Percentiles rank a stretch among this genome's conserved stretches.
phyloP scores from a whole-genome alignment of 1,284 basidiomycete genomes.

The Amylostereum areolatum region DNA sequence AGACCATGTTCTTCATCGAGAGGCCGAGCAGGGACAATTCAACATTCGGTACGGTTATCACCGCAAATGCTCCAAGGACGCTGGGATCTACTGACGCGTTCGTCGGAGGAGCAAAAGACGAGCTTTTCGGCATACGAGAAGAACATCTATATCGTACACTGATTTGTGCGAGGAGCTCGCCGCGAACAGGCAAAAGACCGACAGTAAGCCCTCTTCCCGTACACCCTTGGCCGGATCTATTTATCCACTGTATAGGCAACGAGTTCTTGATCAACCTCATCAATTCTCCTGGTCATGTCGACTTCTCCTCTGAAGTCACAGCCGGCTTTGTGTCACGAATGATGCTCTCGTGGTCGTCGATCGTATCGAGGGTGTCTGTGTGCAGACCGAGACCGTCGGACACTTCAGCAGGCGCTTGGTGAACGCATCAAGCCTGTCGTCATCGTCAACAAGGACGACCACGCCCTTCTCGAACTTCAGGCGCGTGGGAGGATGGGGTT shows the following conservation, averaged over 20 bases:
- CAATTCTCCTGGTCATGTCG: constrained; percentile 99
- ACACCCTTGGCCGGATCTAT: constrained; percentile 2
- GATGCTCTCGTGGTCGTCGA: constrained; percentile 99
- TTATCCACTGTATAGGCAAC: constrained; percentile 48
- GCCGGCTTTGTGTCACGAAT: constrained; percentile 99
- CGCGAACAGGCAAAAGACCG: constrained; percentile 91
- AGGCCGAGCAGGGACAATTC: too few species aligned
- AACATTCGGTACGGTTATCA: too few species aligned
- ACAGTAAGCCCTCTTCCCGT: constrained; percentile 47
- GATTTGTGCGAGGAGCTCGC: constrained; percentile 81
- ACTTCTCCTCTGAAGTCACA: constrained; percentile 99
- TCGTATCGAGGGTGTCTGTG: constrained; percentile 99
- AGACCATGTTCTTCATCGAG: too few species aligned
- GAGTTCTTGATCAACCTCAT: constrained; percentile 99
- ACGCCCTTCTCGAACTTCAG: constrained; percentile 95
- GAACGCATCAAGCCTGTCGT: constrained; percentile 99
- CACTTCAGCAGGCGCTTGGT: constrained; percentile 93
- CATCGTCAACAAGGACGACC: constrained; percentile 99
- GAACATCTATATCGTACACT: too few species aligned
- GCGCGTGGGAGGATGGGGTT: constrained; percentile 40
- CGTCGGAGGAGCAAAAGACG: too few species aligned
- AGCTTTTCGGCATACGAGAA: too few species aligned
- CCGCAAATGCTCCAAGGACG: too few species aligned
- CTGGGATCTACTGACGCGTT: too few species aligned
- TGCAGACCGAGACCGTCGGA: constrained; percentile 99